phyloP scores from a whole-genome alignment of 805 yeast genomes.

The Pichia thaimueangensis region DNA sequence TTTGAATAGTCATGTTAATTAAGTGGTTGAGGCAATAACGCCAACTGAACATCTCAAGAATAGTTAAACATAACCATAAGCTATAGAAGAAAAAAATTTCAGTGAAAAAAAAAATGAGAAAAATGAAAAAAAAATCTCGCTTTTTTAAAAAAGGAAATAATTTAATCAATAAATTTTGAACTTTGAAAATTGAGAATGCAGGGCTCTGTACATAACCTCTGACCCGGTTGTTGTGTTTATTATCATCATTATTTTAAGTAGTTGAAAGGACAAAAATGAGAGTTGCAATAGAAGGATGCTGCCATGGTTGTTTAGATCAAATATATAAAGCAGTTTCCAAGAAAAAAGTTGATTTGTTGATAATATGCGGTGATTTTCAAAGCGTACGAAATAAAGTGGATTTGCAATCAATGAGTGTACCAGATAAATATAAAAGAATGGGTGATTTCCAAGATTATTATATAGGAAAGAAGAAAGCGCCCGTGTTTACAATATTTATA shows the following conservation, averaged over 20 bases:
- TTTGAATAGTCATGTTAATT: constrained; percentile 16
- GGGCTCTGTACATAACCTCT: no score
- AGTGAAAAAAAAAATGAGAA: constrained; percentile 1
- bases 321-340: constrained; percentile 39
- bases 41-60: not conserved
- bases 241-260: not conserved
- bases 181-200: no score
- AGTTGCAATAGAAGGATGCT: constrained; percentile 82
- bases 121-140: not conserved
- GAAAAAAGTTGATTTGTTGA: constrained; percentile 46
- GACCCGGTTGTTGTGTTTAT: not conserved
- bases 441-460: constrained; percentile 83
- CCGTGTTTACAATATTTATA: constrained; percentile 70
- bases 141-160: not conserved
- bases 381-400: constrained; percentile 63
- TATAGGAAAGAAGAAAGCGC: constrained; percentile 53
- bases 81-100: not conserved
- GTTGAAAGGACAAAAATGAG: constrained; percentile 15
- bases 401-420: constrained; percentile 66
- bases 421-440: constrained; percentile 61
- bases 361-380: constrained; percentile 92
- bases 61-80: not conserved
- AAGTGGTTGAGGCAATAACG: not conserved
- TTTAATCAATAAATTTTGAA: no score
- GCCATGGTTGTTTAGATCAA: constrained; percentile 69